Conservation (phyloP, 805 yeast genomes). For the Teunomyces aglyptinius region DNA sequence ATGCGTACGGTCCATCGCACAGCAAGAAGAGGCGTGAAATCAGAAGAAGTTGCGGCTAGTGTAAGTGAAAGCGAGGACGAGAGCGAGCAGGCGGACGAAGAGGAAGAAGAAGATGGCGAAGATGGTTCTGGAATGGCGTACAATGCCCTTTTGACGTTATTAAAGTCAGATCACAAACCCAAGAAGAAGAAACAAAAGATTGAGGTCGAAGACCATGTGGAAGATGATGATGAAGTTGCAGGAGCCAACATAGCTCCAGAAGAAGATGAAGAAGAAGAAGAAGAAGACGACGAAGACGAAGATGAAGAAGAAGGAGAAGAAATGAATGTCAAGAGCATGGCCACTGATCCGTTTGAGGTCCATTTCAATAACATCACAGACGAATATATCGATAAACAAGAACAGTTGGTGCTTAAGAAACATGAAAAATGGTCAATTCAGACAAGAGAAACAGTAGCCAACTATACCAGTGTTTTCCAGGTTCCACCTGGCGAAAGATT, state of each 20-base stretch:
- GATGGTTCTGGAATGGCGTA: constrained; percentile 50
- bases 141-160: constrained; percentile 62
- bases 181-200: constrained; percentile 11
- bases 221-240: constrained; percentile 20
- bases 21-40: constrained; percentile 33
- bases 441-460: constrained; percentile 14
- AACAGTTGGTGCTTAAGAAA: constrained; percentile 14
- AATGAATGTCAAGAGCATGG: constrained; percentile 37
- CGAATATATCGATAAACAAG: constrained; percentile 27
- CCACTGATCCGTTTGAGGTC: constrained; percentile 67
- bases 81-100: constrained; percentile 10
- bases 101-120: constrained; percentile 15
- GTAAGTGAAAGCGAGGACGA: not conserved
- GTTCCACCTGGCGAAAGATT: constrained; percentile 28
- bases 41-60: constrained; percentile 8
- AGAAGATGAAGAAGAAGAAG: constrained; percentile 22
- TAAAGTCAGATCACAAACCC: constrained; percentile 45
- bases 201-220: constrained; percentile 8
- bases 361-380: constrained; percentile 65
- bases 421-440: constrained; percentile 28
- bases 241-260: constrained; percentile 24
- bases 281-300: constrained; percentile 9
- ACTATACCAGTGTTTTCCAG: constrained; percentile 34
- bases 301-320: constrained; percentile 13
- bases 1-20: constrained; percentile 60